Evolutionary conservation across 2,329 filamentous ascomycete species (phyloP), one percentile per base, ranked within the genome.

Genomic region (Exophiala xenobiotica): DNA sequence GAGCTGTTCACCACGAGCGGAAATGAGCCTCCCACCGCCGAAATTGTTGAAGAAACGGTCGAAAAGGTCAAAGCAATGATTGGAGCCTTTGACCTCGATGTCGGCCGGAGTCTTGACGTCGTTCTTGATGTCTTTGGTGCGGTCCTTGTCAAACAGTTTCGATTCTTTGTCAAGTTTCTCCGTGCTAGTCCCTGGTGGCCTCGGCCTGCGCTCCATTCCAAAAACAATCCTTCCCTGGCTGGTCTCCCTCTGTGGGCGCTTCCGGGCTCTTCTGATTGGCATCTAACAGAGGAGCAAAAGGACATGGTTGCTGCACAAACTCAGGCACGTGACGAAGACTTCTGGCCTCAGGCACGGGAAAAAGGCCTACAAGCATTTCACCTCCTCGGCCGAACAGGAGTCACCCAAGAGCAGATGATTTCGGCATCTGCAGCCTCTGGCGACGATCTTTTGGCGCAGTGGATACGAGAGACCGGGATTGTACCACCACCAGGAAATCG

Each of bases 181-280:
- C 81, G 92, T 51, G 84, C 85, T 52, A 97, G 92, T 72, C 95
- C 92, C 19, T 99, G 93, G 93, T 99, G 93, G 93, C 93, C 93
- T 1, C 83, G 79, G 49, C 77, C 79, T 24, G 66, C 75, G 8
- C 66, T 26, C 70, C 14, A 39, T 22, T 31, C 27, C 18, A 44
- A 26, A 16, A 53, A 51, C 23, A 18, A 40, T 3, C 14, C 31
- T 9, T 18, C 26, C 11, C 27, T 50, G 20, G 79, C 80, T 2
- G 86, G 88, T 0, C 74, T 97, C n/a, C 93, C 92, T 0, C 76
- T 77, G 22, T 96, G 93, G 92, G 91, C 91, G 11, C 73, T 88
- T 19, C 90, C 91, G 8, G 82, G 81, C 11, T 88, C 83, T 39
- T 67, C 77, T 4, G 77, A 79, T 6, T 88, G 81, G 78, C 73